Conservation (phyloP, 2,329 filamentous ascomycete species). For the Epichloe typhina region DNA sequence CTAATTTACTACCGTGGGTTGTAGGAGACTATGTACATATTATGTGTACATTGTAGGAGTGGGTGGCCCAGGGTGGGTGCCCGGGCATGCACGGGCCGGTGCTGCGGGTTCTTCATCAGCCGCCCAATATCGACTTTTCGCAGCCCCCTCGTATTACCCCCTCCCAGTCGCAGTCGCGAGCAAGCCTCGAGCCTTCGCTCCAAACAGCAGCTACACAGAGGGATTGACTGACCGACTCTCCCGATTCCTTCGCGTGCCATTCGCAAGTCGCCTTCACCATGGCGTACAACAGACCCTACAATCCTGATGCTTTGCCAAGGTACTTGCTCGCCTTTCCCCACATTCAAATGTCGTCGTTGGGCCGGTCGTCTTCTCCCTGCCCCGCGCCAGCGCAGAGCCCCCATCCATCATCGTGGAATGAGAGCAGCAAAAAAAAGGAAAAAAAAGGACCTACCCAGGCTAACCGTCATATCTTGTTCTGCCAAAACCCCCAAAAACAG, state of each 20-base stretch:
- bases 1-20: too few species aligned
- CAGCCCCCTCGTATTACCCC: too few species aligned
- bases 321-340: constrained; percentile 32
- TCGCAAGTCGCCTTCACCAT: constrained; percentile 34
- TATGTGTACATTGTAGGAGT: too few species aligned
- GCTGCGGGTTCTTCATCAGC: too few species aligned
- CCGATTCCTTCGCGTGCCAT: not conserved
- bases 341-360: not conserved
- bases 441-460: not conserved
- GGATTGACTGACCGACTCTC: too few species aligned
- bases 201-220: too few species aligned
- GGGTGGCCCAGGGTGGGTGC: too few species aligned
- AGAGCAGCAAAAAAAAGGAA: not conserved
- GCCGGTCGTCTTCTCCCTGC: constrained; percentile 2
- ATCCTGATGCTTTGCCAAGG: constrained; percentile 90
- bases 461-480: not conserved
- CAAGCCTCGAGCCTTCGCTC: too few species aligned
- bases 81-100: too few species aligned
- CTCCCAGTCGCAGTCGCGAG: too few species aligned
- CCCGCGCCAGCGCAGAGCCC: not conserved
- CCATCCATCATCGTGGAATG: not conserved
- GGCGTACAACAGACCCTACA: constrained; percentile 90
- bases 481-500: constrained; percentile 20
- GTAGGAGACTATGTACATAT: too few species aligned
- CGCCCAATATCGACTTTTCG: too few species aligned